These are phyloP conservation scores for Paraphaeosphaeria minitans DNA, from an alignment of 2,329 filamentous ascomycete species.

Conservation along the genomic window DNA sequence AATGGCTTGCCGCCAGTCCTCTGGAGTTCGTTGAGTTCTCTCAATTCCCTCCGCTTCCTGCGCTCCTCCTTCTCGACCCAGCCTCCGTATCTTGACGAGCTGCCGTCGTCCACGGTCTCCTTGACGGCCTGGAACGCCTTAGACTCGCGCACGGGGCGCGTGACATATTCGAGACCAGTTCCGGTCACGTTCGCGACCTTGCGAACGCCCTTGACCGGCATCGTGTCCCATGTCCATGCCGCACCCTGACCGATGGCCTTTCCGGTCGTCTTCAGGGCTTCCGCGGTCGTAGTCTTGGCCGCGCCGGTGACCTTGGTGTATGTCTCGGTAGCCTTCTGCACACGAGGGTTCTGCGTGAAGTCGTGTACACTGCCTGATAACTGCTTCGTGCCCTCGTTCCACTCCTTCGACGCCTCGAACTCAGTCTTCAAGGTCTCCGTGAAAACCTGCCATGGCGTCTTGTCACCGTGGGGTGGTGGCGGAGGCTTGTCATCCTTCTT, in stretches of 20 bases:
- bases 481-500: slow-evolving; percentile 68
- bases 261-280: slow-evolving; percentile 83
- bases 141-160: slow-evolving; percentile 89
- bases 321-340: slow-evolving; percentile 82
- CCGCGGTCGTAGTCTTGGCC: slow-evolving; percentile 76
- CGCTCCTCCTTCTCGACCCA: slow-evolving; percentile 98
- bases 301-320: slow-evolving; percentile 87
- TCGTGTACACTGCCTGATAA: slow-evolving; percentile 86
- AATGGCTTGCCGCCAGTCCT: slow-evolving; percentile 52
- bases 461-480: slow-evolving; percentile 95
- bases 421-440: slow-evolving; percentile 93
- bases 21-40: slow-evolving; percentile 66
- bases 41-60: slow-evolving; percentile 73
- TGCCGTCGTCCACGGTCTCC: slow-evolving; percentile 95
- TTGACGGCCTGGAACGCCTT: slow-evolving; percentile 93
- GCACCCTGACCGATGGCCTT: slow-evolving; percentile 88
- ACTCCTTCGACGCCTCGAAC: slow-evolving; percentile 97
- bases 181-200: slow-evolving; percentile 86
- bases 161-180: slow-evolving; percentile 89
- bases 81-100: slow-evolving; percentile 92
- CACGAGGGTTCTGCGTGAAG: slow-evolving; percentile 89
- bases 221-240: slow-evolving; percentile 95
- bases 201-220: slow-evolving; percentile 87
- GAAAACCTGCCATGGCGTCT: slow-evolving; percentile 98
- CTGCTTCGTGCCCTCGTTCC: slow-evolving; percentile 98